Evolutionary conservation across 768 basidiomycete genomes (phyloP).

Genomic region (Lactifluus piperatus): DNA sequence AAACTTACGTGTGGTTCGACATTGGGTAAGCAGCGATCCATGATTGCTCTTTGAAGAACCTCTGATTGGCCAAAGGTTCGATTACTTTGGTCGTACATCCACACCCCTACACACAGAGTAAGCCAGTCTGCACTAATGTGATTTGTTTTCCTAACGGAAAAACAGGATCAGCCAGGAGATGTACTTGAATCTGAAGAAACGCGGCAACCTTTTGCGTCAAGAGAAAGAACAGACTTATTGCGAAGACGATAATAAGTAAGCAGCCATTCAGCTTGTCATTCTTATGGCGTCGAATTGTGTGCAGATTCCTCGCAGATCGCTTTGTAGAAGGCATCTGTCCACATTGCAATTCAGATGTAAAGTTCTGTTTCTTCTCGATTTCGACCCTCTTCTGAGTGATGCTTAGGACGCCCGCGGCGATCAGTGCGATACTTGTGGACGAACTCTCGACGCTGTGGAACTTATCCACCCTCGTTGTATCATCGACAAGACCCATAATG

Average conservation of each 20-base stretch:
- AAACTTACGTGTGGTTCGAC: slow-evolving; percentile 97
- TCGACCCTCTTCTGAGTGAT: not conserved
- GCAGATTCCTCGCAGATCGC: slow-evolving; percentile 89
- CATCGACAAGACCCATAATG: slow-evolving; percentile 68
- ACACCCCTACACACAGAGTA: slow-evolving; percentile 85
- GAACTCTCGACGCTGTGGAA: slow-evolving; percentile 89
- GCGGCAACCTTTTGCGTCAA: slow-evolving; percentile 71
- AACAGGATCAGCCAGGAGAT: slow-evolving; percentile 83
- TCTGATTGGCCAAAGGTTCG: slow-evolving; percentile 51
- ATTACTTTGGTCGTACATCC: slow-evolving; percentile 93
- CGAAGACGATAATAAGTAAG: slow-evolving; percentile 78
- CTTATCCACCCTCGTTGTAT: slow-evolving; percentile 93
- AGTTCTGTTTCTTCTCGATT: not conserved
- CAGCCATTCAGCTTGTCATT: not conserved
- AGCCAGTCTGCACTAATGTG: slow-evolving; percentile 18
- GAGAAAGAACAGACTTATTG: slow-evolving; percentile 92
- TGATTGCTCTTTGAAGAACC: not conserved
- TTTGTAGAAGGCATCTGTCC: slow-evolving; percentile 99
- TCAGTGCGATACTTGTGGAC: slow-evolving; percentile 91
- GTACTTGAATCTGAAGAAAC: slow-evolving; percentile 74
- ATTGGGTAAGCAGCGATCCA: slow-evolving; percentile 51
- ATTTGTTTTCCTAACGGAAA: not conserved
- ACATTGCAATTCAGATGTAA: slow-evolving; percentile 77
- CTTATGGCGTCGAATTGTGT: slow-evolving; percentile 12
- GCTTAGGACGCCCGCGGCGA: slow-evolving; percentile 90